phyloP scores from a whole-genome alignment of 2,329 filamentous ascomycete genomes.

The Blastomyces silverae region DNA sequence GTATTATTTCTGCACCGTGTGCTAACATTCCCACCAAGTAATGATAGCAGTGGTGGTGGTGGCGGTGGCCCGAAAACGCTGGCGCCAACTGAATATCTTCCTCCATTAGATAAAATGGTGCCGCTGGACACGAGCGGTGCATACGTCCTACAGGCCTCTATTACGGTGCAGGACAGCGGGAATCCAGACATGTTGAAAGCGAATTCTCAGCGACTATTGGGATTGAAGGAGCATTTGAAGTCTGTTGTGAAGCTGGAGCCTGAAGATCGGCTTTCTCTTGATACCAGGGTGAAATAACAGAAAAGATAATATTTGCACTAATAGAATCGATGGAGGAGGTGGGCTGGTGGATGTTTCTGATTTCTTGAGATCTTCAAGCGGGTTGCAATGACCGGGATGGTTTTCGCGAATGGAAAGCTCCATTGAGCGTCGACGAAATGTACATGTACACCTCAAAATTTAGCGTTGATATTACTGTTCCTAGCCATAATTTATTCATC shows the following conservation, averaged over 20 bases:
- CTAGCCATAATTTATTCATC: background rate
- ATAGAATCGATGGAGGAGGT: background rate
- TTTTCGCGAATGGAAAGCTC: background rate
- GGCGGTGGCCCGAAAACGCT: conserved; percentile 9
- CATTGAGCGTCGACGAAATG: background rate
- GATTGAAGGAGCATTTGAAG: conserved; percentile 50
- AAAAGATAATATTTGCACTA: too few species aligned
- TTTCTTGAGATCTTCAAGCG: background rate
- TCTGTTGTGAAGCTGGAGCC: conserved; percentile 50
- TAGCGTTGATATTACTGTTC: background rate
- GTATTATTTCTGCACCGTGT: conserved; percentile 52
- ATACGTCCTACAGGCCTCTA: conserved; percentile 53
- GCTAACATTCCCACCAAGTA: conserved; percentile 40
- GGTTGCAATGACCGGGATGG: background rate
- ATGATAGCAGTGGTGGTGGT: conserved; percentile 7
- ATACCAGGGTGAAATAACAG: conserved; percentile 47
- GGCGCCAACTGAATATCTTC: conserved; percentile 35
- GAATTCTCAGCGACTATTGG: conserved; percentile 50
- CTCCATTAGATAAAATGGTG: conserved; percentile 41
- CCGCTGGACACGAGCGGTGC: conserved; percentile 52
- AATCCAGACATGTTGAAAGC: conserved; percentile 50
- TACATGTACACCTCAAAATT: background rate
- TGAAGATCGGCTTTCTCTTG: conserved; percentile 53
- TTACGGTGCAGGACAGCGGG: conserved; percentile 51
- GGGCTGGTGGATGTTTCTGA: conserved; percentile 8